Base-by-base conservation (phyloP, 2,329 filamentous ascomycete genomes). In the Tolypocladium pustulatum region DNA sequence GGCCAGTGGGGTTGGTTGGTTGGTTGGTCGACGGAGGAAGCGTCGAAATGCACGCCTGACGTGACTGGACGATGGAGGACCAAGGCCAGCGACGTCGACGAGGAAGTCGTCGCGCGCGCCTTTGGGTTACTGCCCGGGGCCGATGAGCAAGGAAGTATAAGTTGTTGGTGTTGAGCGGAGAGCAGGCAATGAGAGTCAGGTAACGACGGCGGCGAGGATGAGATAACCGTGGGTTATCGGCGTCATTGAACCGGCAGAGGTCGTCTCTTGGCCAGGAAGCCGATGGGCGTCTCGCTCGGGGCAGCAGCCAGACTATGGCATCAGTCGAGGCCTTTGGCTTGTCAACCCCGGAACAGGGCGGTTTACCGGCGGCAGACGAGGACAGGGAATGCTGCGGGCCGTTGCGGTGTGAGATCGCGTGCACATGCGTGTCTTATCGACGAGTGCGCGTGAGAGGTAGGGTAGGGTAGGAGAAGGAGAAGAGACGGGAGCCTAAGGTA, bases 201-300 rank as follows among this genome's bases (percentile, higher is more conserved):
- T 81, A 71, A 81, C 72, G 70, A 81, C 76, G 62, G 78, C 77
- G 70, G 72, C 74, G 65, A 81, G 74, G 70, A 80, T 75, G 67
- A 83, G 79, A 82, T 82, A 81, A 80, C 79, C 75, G 71, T 76
- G 73, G 73, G 76, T 80, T 80, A 80, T 81, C 76, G 73, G 75
- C 75, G 79, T 82, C 80, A 83, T 82, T 78, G 74, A 64, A 56
- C 58, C 55, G 52, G 55, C 74, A 43, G 52, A 10, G 54, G 51
- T 43, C 5, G 38, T 56, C 27, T 22, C 30, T 13, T 6, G 49
- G 30, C 49, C 49, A 20, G 49, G 4, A 12, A 8, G 30, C 17
- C 30, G 49, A 52, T n/a, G 49, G n/a, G 49, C 30, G 49, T 22
- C 30, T 34, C 49, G 4, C 30, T 52, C n/a, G n/a, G n/a, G n/a